A percentile compares a stretch with the other conserved stretches of the same genome.
Conservation (phyloP, 306 rosid genomes). For the Styphnolobium japonicum region DNA sequence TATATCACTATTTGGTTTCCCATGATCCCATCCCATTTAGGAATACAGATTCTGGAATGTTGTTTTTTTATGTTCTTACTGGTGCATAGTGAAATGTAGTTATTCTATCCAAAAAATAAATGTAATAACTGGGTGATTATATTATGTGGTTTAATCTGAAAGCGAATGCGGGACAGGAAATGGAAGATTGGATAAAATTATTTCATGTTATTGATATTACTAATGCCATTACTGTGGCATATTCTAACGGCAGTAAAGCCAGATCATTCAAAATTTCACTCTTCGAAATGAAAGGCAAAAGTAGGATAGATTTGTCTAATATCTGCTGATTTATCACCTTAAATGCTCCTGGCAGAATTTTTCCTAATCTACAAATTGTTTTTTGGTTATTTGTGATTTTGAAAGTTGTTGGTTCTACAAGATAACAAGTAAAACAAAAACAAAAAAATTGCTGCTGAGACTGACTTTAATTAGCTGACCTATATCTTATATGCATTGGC, state of each 20-base stretch:
- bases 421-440: neutral
- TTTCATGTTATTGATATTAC: neutral
- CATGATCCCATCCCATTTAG: too few species aligned
- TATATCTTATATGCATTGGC: slow-evolving; percentile 21
- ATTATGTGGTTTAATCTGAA: neutral
- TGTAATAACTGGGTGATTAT: neutral
- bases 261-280: neutral
- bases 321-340: neutral
- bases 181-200: neutral
- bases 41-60: too few species aligned
- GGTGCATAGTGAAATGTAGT: neutral
- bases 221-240: neutral
- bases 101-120: neutral
- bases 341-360: neutral
- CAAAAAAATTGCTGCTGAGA: neutral
- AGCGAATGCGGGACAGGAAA: neutral
- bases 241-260: neutral
- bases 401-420: neutral
- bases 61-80: too few species aligned
- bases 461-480: slow-evolving; percentile 16
- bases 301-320: neutral
- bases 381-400: neutral
- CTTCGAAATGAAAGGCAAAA: neutral
- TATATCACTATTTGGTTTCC: too few species aligned
- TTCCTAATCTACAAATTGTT: neutral